phyloP scores from a whole-genome alignment of 2,329 filamentous ascomycete genomes.

The Eutypa lata region DNA sequence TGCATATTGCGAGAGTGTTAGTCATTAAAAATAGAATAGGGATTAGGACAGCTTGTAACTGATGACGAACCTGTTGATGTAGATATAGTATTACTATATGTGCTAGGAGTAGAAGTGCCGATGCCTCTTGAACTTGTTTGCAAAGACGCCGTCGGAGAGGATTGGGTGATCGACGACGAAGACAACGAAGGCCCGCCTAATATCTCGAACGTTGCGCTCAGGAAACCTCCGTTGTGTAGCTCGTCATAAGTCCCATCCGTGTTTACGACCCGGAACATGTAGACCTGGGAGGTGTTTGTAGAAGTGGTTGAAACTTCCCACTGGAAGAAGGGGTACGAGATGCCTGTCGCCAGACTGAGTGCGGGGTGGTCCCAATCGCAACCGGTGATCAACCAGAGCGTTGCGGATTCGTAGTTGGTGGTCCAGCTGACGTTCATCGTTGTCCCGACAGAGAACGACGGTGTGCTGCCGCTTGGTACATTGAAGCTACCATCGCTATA shows the following conservation, averaged over 20 bases:
- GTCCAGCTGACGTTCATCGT: conserved; percentile 3
- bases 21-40: background rate
- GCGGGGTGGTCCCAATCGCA: conserved; percentile 2
- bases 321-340: background rate
- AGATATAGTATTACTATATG: too few relatives aligned
- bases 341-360: background rate
- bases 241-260: background rate
- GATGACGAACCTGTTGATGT: background rate
- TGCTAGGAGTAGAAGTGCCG: background rate
- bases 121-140: background rate
- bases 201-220: background rate
- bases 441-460: background rate
- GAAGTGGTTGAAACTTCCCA: conserved; percentile 3
- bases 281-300: background rate
- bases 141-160: background rate
- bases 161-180: background rate
- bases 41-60: background rate
- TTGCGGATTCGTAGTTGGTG: background rate
- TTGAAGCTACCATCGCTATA: conserved; percentile 2
- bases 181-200: background rate
- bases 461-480: background rate
- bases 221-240: background rate
- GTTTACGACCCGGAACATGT: conserved; percentile 3
- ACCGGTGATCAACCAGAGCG: conserved; percentile 4
- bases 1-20: background rate